Evolutionary conservation across 768 basidiomycete genomes (phyloP), one percentile per base, ranked within the genome.

Genomic region (Phaeolepiota aurea): DNA sequence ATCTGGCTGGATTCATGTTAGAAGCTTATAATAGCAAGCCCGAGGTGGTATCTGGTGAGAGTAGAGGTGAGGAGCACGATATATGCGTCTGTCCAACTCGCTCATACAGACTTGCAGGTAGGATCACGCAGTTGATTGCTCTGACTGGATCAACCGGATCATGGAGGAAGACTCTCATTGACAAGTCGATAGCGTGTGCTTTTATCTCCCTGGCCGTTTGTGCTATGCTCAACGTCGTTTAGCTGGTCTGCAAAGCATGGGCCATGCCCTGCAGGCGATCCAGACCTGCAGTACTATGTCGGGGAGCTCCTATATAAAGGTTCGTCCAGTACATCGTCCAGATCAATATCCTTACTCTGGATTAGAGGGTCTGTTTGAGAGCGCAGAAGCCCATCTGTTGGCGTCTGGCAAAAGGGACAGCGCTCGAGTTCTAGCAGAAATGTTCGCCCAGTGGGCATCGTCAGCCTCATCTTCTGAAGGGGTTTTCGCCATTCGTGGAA

Each of bases 151-250:
- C 87, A 0, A 62, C 69, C 11, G 92, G 89, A 10, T 55, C 81
- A 21, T 99, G 94, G 96, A 69, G 93, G 44, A 93, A 91, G 66
- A 90, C 87, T 1, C 63, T 92, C 38, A 84, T 90, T 25, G 88
- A 92, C 53, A 83, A 78, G 55, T 66, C 87, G 10, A 70, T 97
- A 55, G 74, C 82, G 91, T 93, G 57, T 54, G 82, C 69, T 44
- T 14, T 20, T 13, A n/a, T n/a, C n/a, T n/a, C n/a, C 41, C 32
- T 20, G 37, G 42, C 3, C 32, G 25, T 23, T 21, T 28, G n/a
- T 11, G 38, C 20, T 41, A 40, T 34, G 31, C 45, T 31, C 44
- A 49, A 52, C 60, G 47, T 42, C 33, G 25, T 43, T 38, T 53
- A 94, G 92, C 32, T 99, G 94, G 93, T 82, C 88, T 33, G 72